Conservation (phyloP, 78 protist species). For the Dictyostelium citrinum region DNA sequence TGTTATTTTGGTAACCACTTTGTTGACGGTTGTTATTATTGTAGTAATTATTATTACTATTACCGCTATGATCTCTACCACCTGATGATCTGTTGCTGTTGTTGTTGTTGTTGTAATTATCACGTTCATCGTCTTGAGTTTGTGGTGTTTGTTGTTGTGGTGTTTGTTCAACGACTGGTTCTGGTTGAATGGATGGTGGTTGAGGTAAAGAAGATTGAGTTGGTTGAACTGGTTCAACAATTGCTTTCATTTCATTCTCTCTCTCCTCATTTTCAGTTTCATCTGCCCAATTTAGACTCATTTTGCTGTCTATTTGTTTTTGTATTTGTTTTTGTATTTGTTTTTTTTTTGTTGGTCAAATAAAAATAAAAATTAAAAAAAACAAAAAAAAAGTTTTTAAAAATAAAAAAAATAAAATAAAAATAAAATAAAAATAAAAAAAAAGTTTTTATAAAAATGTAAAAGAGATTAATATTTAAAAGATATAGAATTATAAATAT, state of each 20-base stretch:
- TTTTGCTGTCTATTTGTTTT: neutral
- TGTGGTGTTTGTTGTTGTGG: slow-evolving; percentile 5
- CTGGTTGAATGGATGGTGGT: neutral
- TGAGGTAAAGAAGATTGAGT: neutral
- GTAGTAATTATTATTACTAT: slow-evolving; percentile 15
- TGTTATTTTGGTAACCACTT: slow-evolving; percentile 25
- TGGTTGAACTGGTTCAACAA: slow-evolving; percentile 2
- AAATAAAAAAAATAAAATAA: neutral
- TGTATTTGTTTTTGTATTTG: no score
- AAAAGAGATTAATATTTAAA: neutral
- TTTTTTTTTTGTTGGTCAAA: neutral
- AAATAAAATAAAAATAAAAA: neutral
- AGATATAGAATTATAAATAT: no score
- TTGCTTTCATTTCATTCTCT: slow-evolving; percentile 14
- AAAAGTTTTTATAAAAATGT: neutral
- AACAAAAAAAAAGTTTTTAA: neutral
- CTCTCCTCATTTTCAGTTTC: slow-evolving; percentile 56
- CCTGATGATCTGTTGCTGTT: neutral
- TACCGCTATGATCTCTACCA: neutral
- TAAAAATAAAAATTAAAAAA: neutral
- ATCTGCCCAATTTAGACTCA: slow-evolving; percentile 56
- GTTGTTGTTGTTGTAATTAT: neutral
- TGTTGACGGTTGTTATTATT: neutral
- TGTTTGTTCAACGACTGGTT: neutral
- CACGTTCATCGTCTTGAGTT: neutral